Conservation (phyloP, 2,329 filamentous ascomycete genomes). For the Trichoderma sp. region DNA sequence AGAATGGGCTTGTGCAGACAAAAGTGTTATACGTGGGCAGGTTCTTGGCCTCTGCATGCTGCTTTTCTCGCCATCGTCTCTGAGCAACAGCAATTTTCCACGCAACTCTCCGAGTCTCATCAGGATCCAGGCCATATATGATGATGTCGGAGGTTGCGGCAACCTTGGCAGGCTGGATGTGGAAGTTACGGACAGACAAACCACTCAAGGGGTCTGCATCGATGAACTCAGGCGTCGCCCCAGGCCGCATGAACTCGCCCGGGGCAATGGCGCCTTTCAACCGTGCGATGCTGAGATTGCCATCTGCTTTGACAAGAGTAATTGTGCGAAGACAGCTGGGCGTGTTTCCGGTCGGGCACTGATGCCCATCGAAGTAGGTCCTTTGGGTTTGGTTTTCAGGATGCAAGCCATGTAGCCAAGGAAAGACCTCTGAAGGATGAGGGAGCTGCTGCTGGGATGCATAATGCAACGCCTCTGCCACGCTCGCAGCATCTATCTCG, state of each 20-base stretch:
- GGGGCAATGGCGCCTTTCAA: constrained; percentile 87
- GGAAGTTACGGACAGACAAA: constrained; percentile 95
- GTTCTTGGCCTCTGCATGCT: constrained; percentile 58
- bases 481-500: constrained; percentile 68
- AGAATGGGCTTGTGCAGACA: constrained; percentile 66
- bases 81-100: constrained; percentile 78
- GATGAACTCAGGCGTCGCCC: constrained; percentile 64
- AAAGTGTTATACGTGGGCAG: constrained; percentile 83
- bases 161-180: constrained; percentile 89
- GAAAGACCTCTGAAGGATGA: constrained; percentile 84
- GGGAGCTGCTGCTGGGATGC: constrained; percentile 79
- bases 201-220: constrained; percentile 86
- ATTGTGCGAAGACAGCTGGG: constrained; percentile 75
- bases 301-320: constrained; percentile 86
- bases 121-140: constrained; percentile 78
- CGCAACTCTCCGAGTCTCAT: constrained; percentile 63
- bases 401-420: constrained; percentile 94
- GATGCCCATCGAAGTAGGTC: constrained; percentile 82
- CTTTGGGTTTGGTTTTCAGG: constrained; percentile 86
- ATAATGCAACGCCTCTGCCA: constrained; percentile 76
- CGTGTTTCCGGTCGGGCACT: constrained; percentile 71
- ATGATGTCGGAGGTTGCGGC: constrained; percentile 90
- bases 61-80: constrained; percentile 69
- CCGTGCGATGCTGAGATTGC: constrained; percentile 72
- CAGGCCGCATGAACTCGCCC: constrained; percentile 71